Evolutionary conservation across 2,329 filamentous ascomycete species (phyloP).

Genomic region (Trichoderma endophyticum): DNA sequence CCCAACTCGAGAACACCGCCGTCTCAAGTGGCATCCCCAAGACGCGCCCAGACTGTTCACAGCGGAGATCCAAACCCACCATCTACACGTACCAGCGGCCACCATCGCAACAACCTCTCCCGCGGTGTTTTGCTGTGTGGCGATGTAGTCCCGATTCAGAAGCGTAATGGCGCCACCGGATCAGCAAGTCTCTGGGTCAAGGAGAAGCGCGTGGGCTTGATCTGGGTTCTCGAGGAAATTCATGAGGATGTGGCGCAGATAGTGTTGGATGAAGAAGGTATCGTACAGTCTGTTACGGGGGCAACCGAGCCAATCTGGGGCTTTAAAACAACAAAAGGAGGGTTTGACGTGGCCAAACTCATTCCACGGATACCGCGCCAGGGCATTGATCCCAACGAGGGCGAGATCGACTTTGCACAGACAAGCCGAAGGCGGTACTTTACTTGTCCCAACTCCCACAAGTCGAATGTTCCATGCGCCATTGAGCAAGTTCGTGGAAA

Average conservation of each 20-base stretch:
- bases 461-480: slow-evolving; percentile 79
- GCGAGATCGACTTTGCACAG: slow-evolving; percentile 74
- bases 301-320: slow-evolving; percentile 86
- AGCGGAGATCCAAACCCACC: slow-evolving; percentile 53
- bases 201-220: slow-evolving; percentile 88
- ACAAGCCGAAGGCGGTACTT: slow-evolving; percentile 73
- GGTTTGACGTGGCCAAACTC: slow-evolving; percentile 72
- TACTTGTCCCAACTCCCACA: slow-evolving; percentile 74
- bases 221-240: slow-evolving; percentile 98
- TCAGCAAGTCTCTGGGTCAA: slow-evolving; percentile 98
- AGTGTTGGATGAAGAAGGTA: slow-evolving; percentile 72
- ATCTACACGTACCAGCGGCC: slow-evolving; percentile 51
- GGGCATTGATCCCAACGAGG: slow-evolving; percentile 64
- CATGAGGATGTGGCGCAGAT: slow-evolving; percentile 86
- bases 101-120: slow-evolving; percentile 72
- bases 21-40: slow-evolving; percentile 48
- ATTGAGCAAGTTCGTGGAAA: slow-evolving; percentile 69
- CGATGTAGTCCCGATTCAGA: slow-evolving; percentile 97
- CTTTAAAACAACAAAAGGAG: slow-evolving; percentile 60
- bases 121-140: slow-evolving; percentile 89
- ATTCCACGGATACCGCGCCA: slow-evolving; percentile 80
- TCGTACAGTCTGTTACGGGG: slow-evolving; percentile 67
- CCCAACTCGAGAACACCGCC: slow-evolving; percentile 58
- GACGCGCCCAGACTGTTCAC: slow-evolving; percentile 63
- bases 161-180: slow-evolving; percentile 86